These are phyloP conservation scores for Colletotrichum lupini DNA, from an alignment of 2,329 filamentous ascomycete genomes.

Conservation along the genomic window DNA sequence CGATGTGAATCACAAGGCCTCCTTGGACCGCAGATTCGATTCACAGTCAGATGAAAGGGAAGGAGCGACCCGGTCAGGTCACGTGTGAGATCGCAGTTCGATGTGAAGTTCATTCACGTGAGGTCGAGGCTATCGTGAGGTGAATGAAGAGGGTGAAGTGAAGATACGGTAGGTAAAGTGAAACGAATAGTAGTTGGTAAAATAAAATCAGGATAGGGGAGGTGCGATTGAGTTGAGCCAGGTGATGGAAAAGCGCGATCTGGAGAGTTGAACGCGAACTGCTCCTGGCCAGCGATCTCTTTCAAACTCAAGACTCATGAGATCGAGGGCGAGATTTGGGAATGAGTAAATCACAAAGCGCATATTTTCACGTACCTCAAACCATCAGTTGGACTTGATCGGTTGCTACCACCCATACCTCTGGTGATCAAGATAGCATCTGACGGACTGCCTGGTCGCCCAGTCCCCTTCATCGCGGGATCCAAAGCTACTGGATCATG, in stretches of 20 bases:
- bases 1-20: not conserved
- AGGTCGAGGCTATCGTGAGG: not conserved
- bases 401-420: slow-evolving; percentile 32
- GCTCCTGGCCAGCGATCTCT: not conserved
- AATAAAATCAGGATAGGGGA: not conserved
- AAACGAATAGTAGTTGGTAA: not conserved
- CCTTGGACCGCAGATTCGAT: not conserved
- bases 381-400: slow-evolving; percentile 35
- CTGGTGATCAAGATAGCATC: slow-evolving; percentile 42
- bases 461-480: slow-evolving; percentile 28
- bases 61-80: not conserved
- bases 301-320: not conserved
- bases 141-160: not conserved
- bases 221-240: not conserved
- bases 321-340: not conserved
- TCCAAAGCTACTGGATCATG: slow-evolving; percentile 14
- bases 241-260: not conserved
- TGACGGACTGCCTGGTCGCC: slow-evolving; percentile 38
- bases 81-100: not conserved
- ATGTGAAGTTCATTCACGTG: not conserved
- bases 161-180: not conserved
- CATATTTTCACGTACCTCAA: slow-evolving; percentile 32
- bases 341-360: not conserved
- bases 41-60: not conserved
- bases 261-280: not conserved